Evolutionary conservation across 2,329 filamentous ascomycete genomes (phyloP).

Genomic region (Berkeleyomyces basicola): DNA sequence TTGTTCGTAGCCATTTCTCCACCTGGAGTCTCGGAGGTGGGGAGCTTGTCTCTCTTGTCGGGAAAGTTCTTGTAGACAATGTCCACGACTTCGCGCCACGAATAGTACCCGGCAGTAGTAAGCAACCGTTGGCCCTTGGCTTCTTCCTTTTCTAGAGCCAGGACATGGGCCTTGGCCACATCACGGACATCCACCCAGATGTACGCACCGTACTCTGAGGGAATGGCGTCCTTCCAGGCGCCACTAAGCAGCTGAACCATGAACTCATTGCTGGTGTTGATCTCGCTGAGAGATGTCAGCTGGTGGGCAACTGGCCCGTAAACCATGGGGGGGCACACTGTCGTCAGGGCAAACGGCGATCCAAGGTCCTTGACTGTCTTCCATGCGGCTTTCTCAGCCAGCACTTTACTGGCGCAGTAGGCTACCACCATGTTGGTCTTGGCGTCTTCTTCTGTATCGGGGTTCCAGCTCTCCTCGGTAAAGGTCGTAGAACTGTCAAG

Average conservation of each 20-base stretch:
- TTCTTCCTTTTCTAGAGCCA: constrained; percentile 31
- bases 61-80: constrained; percentile 32
- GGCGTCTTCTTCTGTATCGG: constrained; percentile 30
- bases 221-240: constrained; percentile 29
- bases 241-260: constrained; percentile 34
- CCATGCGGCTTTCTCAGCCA: constrained; percentile 38
- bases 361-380: constrained; percentile 29
- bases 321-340: constrained; percentile 38
- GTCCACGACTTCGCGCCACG: constrained; percentile 28
- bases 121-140: constrained; percentile 36
- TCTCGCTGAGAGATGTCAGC: constrained; percentile 26
- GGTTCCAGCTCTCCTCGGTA: constrained; percentile 37
- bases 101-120: constrained; percentile 30
- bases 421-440: constrained; percentile 24
- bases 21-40: constrained; percentile 27
- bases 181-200: constrained; percentile 42
- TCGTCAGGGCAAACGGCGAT: constrained; percentile 33
- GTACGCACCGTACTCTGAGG: constrained; percentile 25
- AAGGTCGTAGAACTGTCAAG: constrained; percentile 22
- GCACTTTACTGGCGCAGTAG: constrained; percentile 39
- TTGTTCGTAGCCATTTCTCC: constrained; percentile 27
- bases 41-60: constrained; percentile 31
- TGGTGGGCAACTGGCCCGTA: constrained; percentile 36
- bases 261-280: constrained; percentile 39
- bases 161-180: constrained; percentile 35